These are phyloP conservation scores for Papilionanthe hybrid DNA, from an alignment of 116 monocot species.

Conservation along the genomic window DNA sequence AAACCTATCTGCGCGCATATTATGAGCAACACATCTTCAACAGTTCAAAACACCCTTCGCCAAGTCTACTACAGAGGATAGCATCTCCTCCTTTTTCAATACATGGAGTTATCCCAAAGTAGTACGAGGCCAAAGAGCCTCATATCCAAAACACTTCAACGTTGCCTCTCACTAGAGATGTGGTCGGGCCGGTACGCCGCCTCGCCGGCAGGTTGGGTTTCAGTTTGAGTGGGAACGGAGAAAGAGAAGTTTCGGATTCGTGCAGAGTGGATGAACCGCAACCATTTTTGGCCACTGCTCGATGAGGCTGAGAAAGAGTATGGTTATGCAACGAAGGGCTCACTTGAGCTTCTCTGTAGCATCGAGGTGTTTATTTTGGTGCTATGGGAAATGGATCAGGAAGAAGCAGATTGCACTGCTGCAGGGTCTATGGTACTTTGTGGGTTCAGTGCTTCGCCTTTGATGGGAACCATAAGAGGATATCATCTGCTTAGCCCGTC, in stretches of 20 bases:
- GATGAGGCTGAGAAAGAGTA: conserved; percentile 22
- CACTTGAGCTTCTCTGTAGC: conserved; percentile 22
- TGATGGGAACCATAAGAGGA: not conserved
- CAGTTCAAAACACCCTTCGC: no score
- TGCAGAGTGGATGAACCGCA: conserved; percentile 20
- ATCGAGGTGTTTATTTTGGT: conserved; percentile 15
- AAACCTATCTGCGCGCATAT: no score
- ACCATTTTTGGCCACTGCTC: conserved; percentile 11
- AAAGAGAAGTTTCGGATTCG: conserved; percentile 19
- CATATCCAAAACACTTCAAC: conserved; percentile 5
- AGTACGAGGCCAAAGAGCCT: not conserved
- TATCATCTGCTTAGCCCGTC: conserved; percentile 3
- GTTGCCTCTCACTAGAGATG: not conserved
- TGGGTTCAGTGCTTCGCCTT: not conserved
- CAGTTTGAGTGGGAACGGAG: conserved; percentile 20
- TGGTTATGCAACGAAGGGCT: conserved; percentile 13
- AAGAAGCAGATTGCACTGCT: not conserved
- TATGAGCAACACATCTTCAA: no score
- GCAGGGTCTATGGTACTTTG: not conserved
- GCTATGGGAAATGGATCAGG: conserved; percentile 14
- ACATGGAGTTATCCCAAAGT: no score
- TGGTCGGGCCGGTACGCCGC: not conserved
- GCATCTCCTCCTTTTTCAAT: no score
- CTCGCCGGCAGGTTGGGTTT: conserved; percentile 13
- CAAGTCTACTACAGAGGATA: no score